A percentile compares a stretch with the other conserved stretches of the same genome.
These are phyloP conservation scores for Thraustochytrium aureum DNA, from an alignment of 352 stramenopile species.

Conservation along the genomic window DNA sequence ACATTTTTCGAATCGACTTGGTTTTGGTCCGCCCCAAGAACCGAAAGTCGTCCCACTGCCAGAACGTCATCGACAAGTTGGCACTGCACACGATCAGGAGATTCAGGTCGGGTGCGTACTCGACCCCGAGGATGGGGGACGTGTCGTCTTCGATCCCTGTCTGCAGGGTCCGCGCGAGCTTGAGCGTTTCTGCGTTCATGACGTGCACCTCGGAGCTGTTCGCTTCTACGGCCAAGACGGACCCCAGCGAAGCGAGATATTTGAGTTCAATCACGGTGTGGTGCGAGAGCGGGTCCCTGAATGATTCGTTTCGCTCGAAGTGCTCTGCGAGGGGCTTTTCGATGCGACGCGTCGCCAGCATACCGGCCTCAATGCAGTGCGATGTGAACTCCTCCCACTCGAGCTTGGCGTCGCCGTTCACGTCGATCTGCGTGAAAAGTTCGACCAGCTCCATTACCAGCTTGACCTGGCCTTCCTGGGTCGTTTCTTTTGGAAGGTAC, in stretches of 20 bases:
- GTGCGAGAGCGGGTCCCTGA: constrained; percentile 10
- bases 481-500: constrained; percentile 2
- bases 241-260: not conserved
- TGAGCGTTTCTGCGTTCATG: not conserved
- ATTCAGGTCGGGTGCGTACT: constrained; percentile 66
- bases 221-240: constrained; percentile 36
- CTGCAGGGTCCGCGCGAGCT: constrained; percentile 24
- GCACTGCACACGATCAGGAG: constrained; percentile 70
- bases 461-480: constrained; percentile 11
- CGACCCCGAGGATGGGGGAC: constrained; percentile 69
- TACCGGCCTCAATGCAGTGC: constrained; percentile 69
- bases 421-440: constrained; percentile 63
- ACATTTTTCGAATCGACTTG: constrained; percentile 40
- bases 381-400: constrained; percentile 80
- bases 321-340: constrained; percentile 20
- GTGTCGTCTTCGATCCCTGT: constrained; percentile 2
- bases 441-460: constrained; percentile 55
- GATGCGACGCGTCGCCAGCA: constrained; percentile 47
- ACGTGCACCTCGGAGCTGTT: not conserved
- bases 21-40: constrained; percentile 50
- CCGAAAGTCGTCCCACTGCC: constrained; percentile 67
- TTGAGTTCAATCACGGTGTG: constrained; percentile 3
- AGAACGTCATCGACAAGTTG: constrained; percentile 76
- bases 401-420: constrained; percentile 71
- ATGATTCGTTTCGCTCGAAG: not conserved